A percentile compares a stretch with the other conserved stretches of the same genome.
These are phyloP conservation scores for Syncephalastrum racemosum DNA, from an alignment of 371 early-diverging fungal genomes.

Conservation along the genomic window DNA sequence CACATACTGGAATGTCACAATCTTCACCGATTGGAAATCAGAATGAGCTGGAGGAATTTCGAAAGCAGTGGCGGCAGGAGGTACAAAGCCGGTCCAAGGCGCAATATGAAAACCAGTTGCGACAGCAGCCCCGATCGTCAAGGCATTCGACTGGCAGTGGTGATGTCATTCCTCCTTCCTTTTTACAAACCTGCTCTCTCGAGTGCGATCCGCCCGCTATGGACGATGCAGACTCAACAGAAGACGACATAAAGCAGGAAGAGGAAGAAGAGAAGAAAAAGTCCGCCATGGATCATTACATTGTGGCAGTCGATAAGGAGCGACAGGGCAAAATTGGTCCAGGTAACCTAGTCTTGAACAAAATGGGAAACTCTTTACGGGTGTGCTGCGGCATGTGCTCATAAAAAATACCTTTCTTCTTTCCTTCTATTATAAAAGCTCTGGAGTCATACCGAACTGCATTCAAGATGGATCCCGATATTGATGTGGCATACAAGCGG, in stretches of 20 bases:
- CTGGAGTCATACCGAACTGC: conserved; percentile 53
- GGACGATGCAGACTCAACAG: background rate
- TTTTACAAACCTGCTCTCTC: background rate
- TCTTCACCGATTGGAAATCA: background rate
- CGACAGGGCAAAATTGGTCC: conserved; percentile 49
- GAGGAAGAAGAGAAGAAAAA: conserved; percentile 9
- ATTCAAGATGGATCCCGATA: conserved; percentile 49
- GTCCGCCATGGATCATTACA: conserved; percentile 50
- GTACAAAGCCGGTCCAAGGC: conserved; percentile 21
- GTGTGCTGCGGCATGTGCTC: too few species aligned
- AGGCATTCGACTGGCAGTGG: background rate
- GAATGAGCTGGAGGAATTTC: conserved; percentile 42
- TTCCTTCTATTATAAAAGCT: conserved; percentile 28
- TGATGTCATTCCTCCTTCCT: conserved; percentile 1
- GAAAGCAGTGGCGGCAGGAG: conserved; percentile 48
- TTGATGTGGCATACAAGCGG: conserved; percentile 44
- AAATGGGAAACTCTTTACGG: background rate
- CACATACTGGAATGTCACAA: too few species aligned
- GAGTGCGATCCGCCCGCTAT: background rate
- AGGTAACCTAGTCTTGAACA: conserved; percentile 29
- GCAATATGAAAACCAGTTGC: conserved; percentile 8
- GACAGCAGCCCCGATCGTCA: conserved; percentile 4
- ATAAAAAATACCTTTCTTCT: background rate
- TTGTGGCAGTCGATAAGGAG: conserved; percentile 48
- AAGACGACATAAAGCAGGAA: conserved; percentile 4